Evolutionary conservation across 2,329 filamentous ascomycete species (phyloP), one percentile per base, ranked within the genome.

Genomic region (Neofusicoccum kwambonambiense): DNA sequence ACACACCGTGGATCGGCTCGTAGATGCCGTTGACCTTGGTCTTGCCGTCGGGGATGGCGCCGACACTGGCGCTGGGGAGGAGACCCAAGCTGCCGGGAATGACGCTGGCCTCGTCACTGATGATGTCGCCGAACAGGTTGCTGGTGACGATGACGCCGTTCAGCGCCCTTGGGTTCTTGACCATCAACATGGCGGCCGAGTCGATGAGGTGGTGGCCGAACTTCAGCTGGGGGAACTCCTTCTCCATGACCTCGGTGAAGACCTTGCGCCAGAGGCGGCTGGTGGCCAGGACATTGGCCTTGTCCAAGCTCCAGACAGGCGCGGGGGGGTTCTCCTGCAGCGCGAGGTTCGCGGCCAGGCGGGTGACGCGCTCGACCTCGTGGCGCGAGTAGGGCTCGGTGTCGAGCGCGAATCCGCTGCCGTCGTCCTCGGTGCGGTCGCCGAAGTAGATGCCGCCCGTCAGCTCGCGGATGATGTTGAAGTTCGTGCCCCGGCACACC

Each of bases 371-470:
- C 86, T 96, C 92, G 68, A 98, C 90, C 83, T 98, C 95, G 61
- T 84, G 77, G 45, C 90, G 86, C 52, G 89, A 90, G 84, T 97
- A 98, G 17, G 91, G 88, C 81, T 97, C 92, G 1, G 89, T 93
- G 80, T 98, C 94, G 79, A 88, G 83, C 1, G 94, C 93, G 67
- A 82, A 83, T 67, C 88, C 91, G 68, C 87, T 87, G 65, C 90
- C 91, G 60, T 90, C 89, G 73, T 88, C 88, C 78, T 97, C 93
- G 71, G 88, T 90, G 65, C 93, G 87, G 54, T 96, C 92, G 57
- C 94, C 93, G 78, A 98, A 98, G 84, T 98, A 97, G 78, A 97
- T 93, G 52, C 94, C 93, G 19, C 92, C 91, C 0, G 93, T 97
- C 61, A 97, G 80, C 80, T 98, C 94, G 56, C 94, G 91, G 68